These are phyloP conservation scores for Tetrastigma voinierianum DNA, from an alignment of 164 flowering plant genomes.

Conservation along the genomic window DNA sequence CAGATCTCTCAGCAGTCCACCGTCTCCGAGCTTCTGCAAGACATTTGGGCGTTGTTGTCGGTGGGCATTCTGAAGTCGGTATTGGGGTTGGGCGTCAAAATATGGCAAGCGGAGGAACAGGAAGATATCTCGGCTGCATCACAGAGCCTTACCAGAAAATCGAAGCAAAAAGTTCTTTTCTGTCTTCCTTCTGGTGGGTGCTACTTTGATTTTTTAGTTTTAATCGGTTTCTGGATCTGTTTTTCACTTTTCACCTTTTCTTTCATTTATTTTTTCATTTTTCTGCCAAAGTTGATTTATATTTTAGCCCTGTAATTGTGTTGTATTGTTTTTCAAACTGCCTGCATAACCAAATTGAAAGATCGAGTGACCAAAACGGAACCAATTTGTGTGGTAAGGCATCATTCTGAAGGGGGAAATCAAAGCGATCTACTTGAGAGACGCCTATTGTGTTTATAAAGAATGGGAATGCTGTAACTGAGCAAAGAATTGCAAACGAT, in stretches of 20 bases:
- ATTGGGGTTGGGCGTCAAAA: neutral
- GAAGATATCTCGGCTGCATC: slow-evolving; percentile 68
- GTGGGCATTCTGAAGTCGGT: neutral
- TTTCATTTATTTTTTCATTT: too few relatives aligned
- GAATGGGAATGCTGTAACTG: too few relatives aligned
- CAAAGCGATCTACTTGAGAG: too few relatives aligned
- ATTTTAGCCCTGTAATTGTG: too few relatives aligned
- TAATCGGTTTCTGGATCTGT: neutral
- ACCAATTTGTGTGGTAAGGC: too few relatives aligned
- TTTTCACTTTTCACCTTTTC: neutral
- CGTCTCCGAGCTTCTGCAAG: neutral
- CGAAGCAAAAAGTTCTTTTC: slow-evolving; percentile 34
- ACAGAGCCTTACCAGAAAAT: slow-evolving; percentile 56
- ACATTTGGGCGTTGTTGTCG: neutral
- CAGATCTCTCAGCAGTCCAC: neutral
- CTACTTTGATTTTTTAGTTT: neutral
- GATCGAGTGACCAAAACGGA: too few relatives aligned
- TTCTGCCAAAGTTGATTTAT: too few relatives aligned
- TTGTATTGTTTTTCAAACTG: too few relatives aligned
- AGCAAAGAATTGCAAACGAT: too few relatives aligned
- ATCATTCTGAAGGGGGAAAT: too few relatives aligned
- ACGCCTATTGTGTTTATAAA: too few relatives aligned
- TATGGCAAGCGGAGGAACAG: slow-evolving; percentile 46
- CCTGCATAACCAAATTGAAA: too few relatives aligned
- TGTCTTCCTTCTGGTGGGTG: slow-evolving; percentile 38